A percentile compares a stretch with the other conserved stretches of the same genome.
phyloP scores from a whole-genome alignment of 2,329 filamentous ascomycete genomes.

The Dactylellina drechsleri region DNA sequence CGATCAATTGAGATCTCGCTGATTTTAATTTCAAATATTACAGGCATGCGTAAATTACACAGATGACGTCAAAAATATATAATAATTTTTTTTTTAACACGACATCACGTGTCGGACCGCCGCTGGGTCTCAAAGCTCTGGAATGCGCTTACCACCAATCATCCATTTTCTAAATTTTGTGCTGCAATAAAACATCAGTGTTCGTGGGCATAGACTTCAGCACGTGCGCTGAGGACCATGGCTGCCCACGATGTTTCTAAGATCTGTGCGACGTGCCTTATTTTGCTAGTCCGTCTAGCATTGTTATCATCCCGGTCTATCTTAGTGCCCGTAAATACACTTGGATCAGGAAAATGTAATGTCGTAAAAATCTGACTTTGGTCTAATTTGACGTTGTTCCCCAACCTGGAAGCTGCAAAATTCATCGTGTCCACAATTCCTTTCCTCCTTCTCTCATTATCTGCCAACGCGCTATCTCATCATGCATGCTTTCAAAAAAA shows the following conservation, averaged over 20 bases:
- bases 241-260: neutral
- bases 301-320: conserved; percentile 1
- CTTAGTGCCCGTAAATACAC: conserved; percentile 4
- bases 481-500: no score
- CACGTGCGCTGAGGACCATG: neutral
- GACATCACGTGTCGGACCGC: conserved; percentile 42
- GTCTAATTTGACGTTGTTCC: conserved; percentile 21
- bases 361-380: neutral
- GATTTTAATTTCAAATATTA: neutral
- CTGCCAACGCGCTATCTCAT: no score
- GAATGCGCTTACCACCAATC: neutral
- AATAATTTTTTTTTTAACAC: no score
- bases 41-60: neutral
- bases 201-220: neutral
- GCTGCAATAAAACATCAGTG: no score
- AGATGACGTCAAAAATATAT: conserved; percentile 39
- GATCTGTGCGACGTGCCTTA: conserved; percentile 12
- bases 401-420: conserved; percentile 28
- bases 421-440: no score
- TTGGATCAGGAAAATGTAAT: neutral
- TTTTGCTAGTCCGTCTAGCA: neutral
- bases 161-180: neutral
- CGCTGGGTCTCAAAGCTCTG: neutral
- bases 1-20: neutral
- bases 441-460: neutral